These are phyloP conservation scores for Pharnaceum exiguum DNA, from an alignment of 148 eudicot species.

Conservation along the genomic window DNA sequence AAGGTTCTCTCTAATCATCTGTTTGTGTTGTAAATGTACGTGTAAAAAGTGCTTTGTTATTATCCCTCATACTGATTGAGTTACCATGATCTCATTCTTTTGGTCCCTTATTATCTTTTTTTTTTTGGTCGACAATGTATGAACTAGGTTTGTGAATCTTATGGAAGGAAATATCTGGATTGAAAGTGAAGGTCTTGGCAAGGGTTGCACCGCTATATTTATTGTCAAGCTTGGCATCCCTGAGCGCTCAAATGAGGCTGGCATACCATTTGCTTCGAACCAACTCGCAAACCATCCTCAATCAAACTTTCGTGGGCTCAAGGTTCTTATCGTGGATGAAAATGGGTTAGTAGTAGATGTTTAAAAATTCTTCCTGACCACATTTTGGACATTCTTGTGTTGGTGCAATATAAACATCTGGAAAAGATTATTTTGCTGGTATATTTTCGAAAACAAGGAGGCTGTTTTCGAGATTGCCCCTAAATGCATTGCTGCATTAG, in stretches of 20 bases:
- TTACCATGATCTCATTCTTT: neutral
- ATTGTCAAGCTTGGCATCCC: conserved; percentile 68
- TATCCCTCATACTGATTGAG: neutral
- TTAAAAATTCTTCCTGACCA: neutral
- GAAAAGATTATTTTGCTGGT: neutral
- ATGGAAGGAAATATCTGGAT: conserved; percentile 92
- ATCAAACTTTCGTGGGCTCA: conserved; percentile 60
- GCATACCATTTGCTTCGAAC: conserved; percentile 36
- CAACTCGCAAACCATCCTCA: conserved; percentile 33
- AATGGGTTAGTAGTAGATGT: conserved; percentile 57
- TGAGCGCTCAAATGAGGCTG: conserved; percentile 35
- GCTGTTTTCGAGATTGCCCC: too few species aligned
- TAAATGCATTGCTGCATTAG: too few species aligned
- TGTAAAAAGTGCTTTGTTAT: neutral
- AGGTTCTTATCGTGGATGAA: conserved; percentile 81
- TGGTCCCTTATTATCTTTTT: neutral
- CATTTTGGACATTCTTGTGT: neutral
- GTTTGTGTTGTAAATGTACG: neutral
- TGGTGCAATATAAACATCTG: neutral
- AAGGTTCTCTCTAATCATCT: neutral
- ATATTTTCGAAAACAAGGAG: too few species aligned
- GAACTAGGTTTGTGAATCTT: conserved; percentile 71
- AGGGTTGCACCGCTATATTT: conserved; percentile 68
- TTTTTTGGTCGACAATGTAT: neutral
- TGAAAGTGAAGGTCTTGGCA: conserved; percentile 90